phyloP scores from a whole-genome alignment of 2,329 filamentous ascomycete species.

The Venturia carpophila region DNA sequence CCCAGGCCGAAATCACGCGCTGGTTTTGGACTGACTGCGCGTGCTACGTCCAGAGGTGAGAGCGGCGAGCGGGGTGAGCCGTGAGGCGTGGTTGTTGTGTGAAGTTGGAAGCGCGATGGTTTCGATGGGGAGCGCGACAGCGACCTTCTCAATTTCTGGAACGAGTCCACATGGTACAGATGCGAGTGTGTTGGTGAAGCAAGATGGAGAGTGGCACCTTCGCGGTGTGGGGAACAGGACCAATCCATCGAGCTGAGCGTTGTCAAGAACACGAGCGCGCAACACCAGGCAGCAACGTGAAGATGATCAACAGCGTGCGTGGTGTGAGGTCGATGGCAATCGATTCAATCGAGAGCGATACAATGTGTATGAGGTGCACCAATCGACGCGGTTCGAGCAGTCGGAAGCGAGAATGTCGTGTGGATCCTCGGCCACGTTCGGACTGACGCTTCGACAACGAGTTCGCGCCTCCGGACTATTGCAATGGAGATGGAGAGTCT shows the following conservation, averaged over 20 bases:
- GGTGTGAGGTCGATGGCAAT: neutral
- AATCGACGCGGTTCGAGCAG: neutral
- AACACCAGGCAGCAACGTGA: neutral
- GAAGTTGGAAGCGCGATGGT: constrained; percentile 58
- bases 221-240: constrained; percentile 41
- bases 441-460: neutral
- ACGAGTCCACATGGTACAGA: constrained; percentile 71
- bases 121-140: constrained; percentile 92
- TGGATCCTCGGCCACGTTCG: neutral
- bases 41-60: constrained; percentile 37
- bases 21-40: constrained; percentile 42
- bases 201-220: constrained; percentile 73
- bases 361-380: neutral
- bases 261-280: neutral
- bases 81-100: constrained; percentile 41
- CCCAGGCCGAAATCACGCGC: constrained; percentile 26
- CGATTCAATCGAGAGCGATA: constrained; percentile 6
- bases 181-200: constrained; percentile 67
- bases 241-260: constrained; percentile 17
- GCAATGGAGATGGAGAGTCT: constrained; percentile 8
- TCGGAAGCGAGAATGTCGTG: neutral
- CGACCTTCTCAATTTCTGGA: constrained; percentile 76
- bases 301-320: neutral
- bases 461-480: constrained; percentile 4
- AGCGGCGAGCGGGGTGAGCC: constrained; percentile 30